These are phyloP conservation scores for Lasiodiplodia citricola DNA, from an alignment of 2,329 filamentous ascomycete genomes.

Conservation along the genomic window DNA sequence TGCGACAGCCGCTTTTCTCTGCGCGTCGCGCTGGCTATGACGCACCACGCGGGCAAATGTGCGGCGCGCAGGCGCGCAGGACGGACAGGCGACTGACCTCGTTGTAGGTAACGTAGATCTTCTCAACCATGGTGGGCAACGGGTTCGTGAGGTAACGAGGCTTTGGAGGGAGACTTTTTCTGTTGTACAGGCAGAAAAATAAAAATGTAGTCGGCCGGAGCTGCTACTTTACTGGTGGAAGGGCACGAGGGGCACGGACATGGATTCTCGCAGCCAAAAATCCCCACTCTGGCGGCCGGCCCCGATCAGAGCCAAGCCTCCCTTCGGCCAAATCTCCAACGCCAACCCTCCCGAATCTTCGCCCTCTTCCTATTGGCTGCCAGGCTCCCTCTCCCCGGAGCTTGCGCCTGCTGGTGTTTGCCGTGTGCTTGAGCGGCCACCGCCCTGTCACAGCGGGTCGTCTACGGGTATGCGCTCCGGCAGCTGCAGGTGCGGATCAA, in stretches of 20 bases:
- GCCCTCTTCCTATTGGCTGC: conserved; percentile 8
- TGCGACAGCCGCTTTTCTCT: neutral
- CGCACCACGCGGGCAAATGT: neutral
- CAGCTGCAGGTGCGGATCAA: conserved; percentile 27
- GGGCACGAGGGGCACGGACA: conserved; percentile 22
- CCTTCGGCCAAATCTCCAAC: neutral
- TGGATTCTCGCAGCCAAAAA: conserved; percentile 14
- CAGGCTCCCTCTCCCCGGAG: neutral
- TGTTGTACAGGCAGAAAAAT: conserved; percentile 18
- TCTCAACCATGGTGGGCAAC: conserved; percentile 43
- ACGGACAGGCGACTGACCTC: conserved; percentile 36
- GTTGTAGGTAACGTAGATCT: conserved; percentile 51
- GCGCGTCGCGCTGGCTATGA: conserved; percentile 3
- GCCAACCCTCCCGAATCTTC: neutral
- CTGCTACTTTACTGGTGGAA: conserved; percentile 19
- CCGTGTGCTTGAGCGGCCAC: neutral
- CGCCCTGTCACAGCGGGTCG: conserved; percentile 3
- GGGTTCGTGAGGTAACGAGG: neutral
- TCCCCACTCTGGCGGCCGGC: conserved; percentile 9
- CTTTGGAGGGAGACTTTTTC: conserved; percentile 7
- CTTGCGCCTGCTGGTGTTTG: neutral
- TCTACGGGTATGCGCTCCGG: conserved; percentile 1
- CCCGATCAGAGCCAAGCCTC: conserved; percentile 9
- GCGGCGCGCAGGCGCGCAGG: neutral
- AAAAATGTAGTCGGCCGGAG: conserved; percentile 18